A percentile compares a stretch with the other conserved stretches of the same genome.
These are phyloP conservation scores for Eucalyptus virginea DNA, from an alignment of 345 rosid genomes.

Conservation along the genomic window DNA sequence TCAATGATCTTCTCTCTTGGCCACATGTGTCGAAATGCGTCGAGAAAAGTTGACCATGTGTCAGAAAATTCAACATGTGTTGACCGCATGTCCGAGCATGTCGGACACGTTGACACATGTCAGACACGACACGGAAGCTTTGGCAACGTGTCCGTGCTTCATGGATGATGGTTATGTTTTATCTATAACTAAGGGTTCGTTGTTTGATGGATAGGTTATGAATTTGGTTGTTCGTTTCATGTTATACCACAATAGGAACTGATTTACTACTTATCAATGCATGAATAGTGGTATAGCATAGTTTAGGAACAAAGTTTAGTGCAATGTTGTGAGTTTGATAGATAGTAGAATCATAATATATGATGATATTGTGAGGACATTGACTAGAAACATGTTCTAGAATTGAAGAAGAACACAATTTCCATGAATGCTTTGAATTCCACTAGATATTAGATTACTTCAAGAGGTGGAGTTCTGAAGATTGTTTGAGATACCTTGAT, in stretches of 20 bases:
- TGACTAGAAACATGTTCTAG: background rate
- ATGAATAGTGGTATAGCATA: background rate
- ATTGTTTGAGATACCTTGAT: background rate
- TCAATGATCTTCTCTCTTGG: no score
- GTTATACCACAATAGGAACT: background rate
- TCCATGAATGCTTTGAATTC: background rate
- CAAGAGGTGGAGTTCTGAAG: background rate
- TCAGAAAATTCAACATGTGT: no score
- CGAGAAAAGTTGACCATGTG: no score
- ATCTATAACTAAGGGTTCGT: background rate
- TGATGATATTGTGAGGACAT: background rate
- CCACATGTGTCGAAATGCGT: accelerated
- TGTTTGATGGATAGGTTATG: background rate
- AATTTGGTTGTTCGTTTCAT: background rate
- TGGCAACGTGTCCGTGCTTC: accelerated
- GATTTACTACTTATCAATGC: background rate
- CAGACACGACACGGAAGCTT: no score
- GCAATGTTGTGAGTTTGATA: background rate
- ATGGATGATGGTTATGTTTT: background rate
- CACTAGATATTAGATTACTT: background rate
- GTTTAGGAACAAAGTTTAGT: background rate
- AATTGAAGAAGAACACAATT: background rate
- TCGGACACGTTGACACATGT: accelerated
- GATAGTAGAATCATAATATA: background rate
- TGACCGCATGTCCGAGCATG: accelerated